A percentile compares a stretch with the other conserved stretches of the same genome.
These are phyloP conservation scores for Chrysoporthe cubensis DNA, from an alignment of 2,329 filamentous ascomycete species.

Conservation along the genomic window DNA sequence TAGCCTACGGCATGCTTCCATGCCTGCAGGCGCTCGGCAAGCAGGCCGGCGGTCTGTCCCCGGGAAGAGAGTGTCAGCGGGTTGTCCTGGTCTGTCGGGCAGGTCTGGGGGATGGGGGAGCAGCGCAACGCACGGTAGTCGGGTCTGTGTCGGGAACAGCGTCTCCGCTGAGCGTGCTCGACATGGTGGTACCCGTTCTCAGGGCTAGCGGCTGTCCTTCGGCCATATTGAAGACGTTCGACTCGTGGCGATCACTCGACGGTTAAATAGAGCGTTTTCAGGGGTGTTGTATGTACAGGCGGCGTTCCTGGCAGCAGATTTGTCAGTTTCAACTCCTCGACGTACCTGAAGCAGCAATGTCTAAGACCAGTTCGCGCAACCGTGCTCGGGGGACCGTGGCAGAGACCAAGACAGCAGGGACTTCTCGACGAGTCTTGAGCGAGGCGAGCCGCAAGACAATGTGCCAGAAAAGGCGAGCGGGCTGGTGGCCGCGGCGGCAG, in stretches of 20 bases:
- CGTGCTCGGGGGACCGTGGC: conserved; percentile 2
- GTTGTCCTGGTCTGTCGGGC: neutral
- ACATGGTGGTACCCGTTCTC: conserved; percentile 32
- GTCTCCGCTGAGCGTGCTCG: conserved; percentile 56
- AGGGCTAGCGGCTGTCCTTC: conserved; percentile 29
- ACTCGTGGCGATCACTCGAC: neutral
- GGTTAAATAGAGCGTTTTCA: neutral
- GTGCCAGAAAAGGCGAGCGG: neutral
- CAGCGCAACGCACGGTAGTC: conserved; percentile 51
- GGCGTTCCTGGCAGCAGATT: neutral
- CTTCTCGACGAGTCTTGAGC: conserved; percentile 1
- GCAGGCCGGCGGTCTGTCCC: conserved; percentile 72
- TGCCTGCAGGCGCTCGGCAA: conserved; percentile 85
- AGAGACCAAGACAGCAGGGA: conserved; percentile 5
- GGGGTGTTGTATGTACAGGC: conserved; percentile 3
- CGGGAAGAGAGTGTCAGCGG: conserved; percentile 14
- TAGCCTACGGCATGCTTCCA: conserved; percentile 96
- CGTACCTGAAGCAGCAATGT: conserved; percentile 16
- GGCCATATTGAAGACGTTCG: conserved; percentile 22
- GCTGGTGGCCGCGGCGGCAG: neutral
- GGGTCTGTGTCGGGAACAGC: conserved; percentile 63
- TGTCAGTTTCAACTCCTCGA: conserved; percentile 10
- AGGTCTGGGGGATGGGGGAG: neutral
- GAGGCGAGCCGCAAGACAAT: neutral
- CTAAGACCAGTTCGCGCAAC: conserved; percentile 5